These are phyloP conservation scores for Hirsutella thompsonii DNA, from an alignment of 2,329 filamentous ascomycete species.

Conservation along the genomic window DNA sequence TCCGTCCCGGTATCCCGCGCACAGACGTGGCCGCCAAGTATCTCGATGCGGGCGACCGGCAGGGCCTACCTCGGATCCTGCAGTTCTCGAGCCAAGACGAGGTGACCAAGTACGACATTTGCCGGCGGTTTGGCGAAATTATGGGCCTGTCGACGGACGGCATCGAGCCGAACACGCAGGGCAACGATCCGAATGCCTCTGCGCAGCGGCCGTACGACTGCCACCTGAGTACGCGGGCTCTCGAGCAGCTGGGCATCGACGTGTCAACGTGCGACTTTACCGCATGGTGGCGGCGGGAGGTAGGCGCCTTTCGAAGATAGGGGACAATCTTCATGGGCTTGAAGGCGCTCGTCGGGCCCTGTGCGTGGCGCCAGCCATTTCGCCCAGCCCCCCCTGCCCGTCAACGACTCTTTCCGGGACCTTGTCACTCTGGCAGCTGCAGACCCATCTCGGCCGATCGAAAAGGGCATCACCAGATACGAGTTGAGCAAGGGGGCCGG, in stretches of 20 bases:
- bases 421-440: no score
- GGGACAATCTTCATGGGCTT: neutral
- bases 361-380: neutral
- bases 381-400: neutral
- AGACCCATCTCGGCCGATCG: no score
- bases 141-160: conserved; percentile 59
- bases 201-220: conserved; percentile 80
- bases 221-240: conserved; percentile 64
- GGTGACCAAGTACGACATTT: conserved; percentile 86
- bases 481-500: no score
- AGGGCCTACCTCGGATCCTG: conserved; percentile 52
- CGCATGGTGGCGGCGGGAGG: conserved; percentile 65
- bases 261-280: conserved; percentile 63
- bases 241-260: conserved; percentile 63
- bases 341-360: neutral
- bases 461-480: no score
- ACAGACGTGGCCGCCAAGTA: conserved; percentile 62
- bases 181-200: conserved; percentile 56
- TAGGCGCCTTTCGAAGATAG: conserved; percentile 45
- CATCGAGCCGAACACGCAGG: conserved; percentile 57
- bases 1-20: no score
- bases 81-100: conserved; percentile 81
- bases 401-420: no score
- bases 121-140: conserved; percentile 63
- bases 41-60: conserved; percentile 33